Percentiles rank a stretch among this genome's conserved stretches.
These are phyloP conservation scores for Chrysoporthe puriensis DNA, from an alignment of 2,329 filamentous ascomycete species.

Conservation along the genomic window DNA sequence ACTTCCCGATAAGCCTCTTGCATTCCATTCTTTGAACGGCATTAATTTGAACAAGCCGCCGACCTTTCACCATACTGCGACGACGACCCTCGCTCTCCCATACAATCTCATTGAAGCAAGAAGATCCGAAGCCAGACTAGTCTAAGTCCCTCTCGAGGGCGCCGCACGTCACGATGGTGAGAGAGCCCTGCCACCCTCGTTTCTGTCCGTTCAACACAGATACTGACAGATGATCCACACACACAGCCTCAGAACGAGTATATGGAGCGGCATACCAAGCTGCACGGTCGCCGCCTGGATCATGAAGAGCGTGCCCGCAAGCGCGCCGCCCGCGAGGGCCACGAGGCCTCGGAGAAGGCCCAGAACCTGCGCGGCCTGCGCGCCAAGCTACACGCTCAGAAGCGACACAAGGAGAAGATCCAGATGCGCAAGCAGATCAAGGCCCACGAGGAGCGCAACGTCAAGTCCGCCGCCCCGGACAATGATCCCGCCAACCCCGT, in stretches of 20 bases:
- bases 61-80: neutral
- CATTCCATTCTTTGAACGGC: conserved; percentile 7
- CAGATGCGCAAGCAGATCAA: conserved; percentile 96
- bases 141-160: conserved; percentile 26
- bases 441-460: conserved; percentile 92
- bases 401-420: conserved; percentile 96
- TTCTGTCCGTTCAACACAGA: conserved; percentile 34
- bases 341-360: conserved; percentile 85
- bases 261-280: conserved; percentile 78
- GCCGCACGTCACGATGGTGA: conserved; percentile 23
- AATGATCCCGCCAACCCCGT: conserved; percentile 82
- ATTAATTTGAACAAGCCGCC: neutral
- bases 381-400: conserved; percentile 92
- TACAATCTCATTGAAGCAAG: neutral
- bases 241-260: conserved; percentile 80
- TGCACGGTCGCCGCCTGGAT: conserved; percentile 55
- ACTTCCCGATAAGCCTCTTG: conserved; percentile 20
- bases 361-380: conserved; percentile 91
- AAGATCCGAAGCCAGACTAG: neutral
- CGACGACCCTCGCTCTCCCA: neutral
- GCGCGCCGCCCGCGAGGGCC: conserved; percentile 82
- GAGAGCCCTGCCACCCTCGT: neutral
- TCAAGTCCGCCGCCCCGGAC: conserved; percentile 80
- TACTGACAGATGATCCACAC: conserved; percentile 25
- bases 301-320: conserved; percentile 90